A percentile compares a stretch with the other conserved stretches of the same genome.
phyloP scores from a whole-genome alignment of 2,329 filamentous ascomycete genomes.

The Ascochyta rabiei region DNA sequence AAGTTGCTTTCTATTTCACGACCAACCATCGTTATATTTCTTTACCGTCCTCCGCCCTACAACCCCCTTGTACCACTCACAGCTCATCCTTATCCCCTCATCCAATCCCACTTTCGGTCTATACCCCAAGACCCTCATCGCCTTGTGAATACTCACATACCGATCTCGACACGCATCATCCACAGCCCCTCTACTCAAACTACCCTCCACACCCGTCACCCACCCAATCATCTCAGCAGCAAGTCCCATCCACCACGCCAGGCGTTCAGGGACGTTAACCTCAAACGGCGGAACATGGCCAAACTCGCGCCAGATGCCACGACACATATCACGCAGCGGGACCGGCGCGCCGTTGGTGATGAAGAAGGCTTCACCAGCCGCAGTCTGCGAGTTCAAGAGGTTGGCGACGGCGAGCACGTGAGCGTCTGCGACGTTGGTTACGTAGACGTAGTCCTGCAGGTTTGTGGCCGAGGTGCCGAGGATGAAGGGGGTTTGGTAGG shows the following conservation, averaged over 20 bases:
- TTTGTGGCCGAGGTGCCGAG: constrained; percentile 73
- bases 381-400: constrained; percentile 67
- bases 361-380: constrained; percentile 81
- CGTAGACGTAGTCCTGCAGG: constrained; percentile 74
- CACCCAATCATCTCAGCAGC: constrained; percentile 56
- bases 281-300: constrained; percentile 59
- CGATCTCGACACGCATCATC: constrained; percentile 60
- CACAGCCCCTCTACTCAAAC: constrained; percentile 60
- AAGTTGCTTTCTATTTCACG: not conserved
- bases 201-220: constrained; percentile 52
- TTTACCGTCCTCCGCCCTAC: not conserved
- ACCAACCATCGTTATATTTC: constrained; percentile 10
- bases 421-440: constrained; percentile 73
- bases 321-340: constrained; percentile 89
- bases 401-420: constrained; percentile 81
- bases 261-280: constrained; percentile 54
- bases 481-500: constrained; percentile 75
- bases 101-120: constrained; percentile 57
- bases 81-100: constrained; percentile 53
- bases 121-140: constrained; percentile 60
- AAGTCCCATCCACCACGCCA: constrained; percentile 58
- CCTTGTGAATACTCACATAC: constrained; percentile 61
- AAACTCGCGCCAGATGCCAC: constrained; percentile 74
- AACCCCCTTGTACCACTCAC: constrained; percentile 19
- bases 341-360: constrained; percentile 88